Evolutionary conservation across 352 stramenopile genomes (phyloP).

Genomic region (Globisporangium heterothallicum): DNA sequence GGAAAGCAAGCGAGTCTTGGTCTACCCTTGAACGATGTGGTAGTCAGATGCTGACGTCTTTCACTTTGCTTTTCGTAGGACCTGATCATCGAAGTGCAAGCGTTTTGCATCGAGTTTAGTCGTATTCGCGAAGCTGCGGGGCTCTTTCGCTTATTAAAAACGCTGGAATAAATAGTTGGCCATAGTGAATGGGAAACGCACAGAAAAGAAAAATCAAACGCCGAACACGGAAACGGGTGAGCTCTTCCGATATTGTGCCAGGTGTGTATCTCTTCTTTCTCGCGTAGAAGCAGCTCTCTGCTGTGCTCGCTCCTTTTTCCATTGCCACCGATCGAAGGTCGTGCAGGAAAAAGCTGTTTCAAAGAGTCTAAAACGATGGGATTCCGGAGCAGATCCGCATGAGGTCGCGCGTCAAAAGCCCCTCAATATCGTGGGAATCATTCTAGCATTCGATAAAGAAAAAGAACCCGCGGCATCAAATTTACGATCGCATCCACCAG

Average conservation of each 20-base stretch:
- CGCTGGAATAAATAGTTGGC: constrained; percentile 73
- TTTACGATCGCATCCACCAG: no score
- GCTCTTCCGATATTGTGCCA: background rate
- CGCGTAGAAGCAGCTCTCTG: background rate
- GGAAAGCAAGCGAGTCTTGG: no score
- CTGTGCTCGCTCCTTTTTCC: background rate
- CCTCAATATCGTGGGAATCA: constrained; percentile 77
- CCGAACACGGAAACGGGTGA: constrained; percentile 2
- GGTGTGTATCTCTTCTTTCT: background rate
- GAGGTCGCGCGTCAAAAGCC: constrained; percentile 71
- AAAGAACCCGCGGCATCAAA: background rate
- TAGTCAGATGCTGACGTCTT: constrained; percentile 13
- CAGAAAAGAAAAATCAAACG: constrained; percentile 2
- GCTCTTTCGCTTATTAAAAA: constrained; percentile 97
- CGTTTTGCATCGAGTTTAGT: constrained; percentile 99
- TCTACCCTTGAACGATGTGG: background rate
- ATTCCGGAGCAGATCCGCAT: constrained; percentile 74
- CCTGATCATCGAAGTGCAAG: constrained; percentile 98
- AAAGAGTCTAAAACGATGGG: constrained; percentile 52
- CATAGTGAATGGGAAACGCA: constrained; percentile 16
- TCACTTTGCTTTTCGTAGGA: constrained; percentile 52
- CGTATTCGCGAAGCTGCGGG: constrained; percentile 95
- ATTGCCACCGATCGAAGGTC: background rate
- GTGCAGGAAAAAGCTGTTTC: background rate
- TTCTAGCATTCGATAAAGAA: constrained; percentile 21